These are phyloP conservation scores for Pleurotus tuoliensis DNA, from an alignment of 768 basidiomycete genomes.

Conservation along the genomic window DNA sequence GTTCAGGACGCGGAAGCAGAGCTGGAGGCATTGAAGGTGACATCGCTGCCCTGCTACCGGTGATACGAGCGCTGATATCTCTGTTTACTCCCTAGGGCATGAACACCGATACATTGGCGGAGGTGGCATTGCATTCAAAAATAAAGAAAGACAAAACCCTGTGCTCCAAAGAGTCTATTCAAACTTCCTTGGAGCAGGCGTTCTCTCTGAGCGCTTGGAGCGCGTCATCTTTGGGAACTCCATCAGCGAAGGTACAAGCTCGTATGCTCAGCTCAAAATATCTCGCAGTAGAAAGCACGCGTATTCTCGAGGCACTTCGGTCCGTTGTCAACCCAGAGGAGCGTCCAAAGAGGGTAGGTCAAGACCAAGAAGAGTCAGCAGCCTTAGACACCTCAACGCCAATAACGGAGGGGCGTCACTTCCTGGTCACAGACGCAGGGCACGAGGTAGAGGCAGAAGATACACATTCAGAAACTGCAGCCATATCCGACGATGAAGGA, in stretches of 20 bases:
- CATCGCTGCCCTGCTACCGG: constrained; percentile 2
- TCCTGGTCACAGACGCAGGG: constrained; percentile 15
- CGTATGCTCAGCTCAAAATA: constrained; percentile 74
- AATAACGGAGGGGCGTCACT: constrained; percentile 17
- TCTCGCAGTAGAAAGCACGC: constrained; percentile 56
- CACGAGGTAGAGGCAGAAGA: constrained; percentile 18
- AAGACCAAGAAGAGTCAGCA: constrained; percentile 5
- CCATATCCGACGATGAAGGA: constrained; percentile 13
- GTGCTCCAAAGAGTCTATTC: constrained; percentile 43
- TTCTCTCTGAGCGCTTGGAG: constrained; percentile 25
- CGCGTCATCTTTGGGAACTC: constrained; percentile 36
- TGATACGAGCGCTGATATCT: background rate
- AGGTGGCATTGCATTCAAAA: constrained; percentile 65
- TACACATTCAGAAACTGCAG: constrained; percentile 11
- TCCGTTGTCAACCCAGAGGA: constrained; percentile 31
- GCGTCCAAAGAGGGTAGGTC: constrained; percentile 5
- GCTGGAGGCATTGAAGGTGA: constrained; percentile 63
- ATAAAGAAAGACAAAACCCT: constrained; percentile 69
- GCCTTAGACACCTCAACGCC: constrained; percentile 17
- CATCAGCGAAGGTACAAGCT: constrained; percentile 58
- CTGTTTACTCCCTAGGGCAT: constrained; percentile 38
- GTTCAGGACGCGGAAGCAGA: constrained; percentile 54
- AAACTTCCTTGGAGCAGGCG: constrained; percentile 41
- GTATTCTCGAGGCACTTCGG: constrained; percentile 48
- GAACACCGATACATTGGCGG: constrained; percentile 55